Evolutionary conservation across 1,139 yeast genomes (phyloP), one percentile per base, ranked within the genome.

Genomic region (Saccharomyces hybrid): DNA sequence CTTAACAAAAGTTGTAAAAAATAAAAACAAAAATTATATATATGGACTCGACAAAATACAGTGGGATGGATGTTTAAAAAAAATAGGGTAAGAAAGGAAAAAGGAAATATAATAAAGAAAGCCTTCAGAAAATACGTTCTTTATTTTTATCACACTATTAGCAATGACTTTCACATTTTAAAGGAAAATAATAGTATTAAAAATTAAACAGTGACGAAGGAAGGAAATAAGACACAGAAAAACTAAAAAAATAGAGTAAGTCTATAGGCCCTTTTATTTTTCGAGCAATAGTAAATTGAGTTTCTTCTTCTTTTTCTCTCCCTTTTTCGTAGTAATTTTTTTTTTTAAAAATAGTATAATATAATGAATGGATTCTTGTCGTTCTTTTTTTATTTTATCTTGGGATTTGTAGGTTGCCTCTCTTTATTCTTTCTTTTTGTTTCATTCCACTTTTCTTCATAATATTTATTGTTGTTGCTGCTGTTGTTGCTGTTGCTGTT

Each of bases 401-500:
- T 38, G 25, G 19, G 13, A 38, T 38, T 16, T 16, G 44, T 16
- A 6, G 25, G 13, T 19, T 19, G 13, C 44, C 9, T 38, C 44
- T 38, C 11, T 38, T 19, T 9, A 38, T 38, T 38, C 44, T 38
- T 38, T 38, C n/a, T 38, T 25, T 38, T 16, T 38, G 23, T 16
- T 38, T 19, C 23, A 38, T 38, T 38, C 44, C 44, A 16, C 44
- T 19, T 38, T 38, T 38, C 44, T 38, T 38, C 25, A 9, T 38
- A 19, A 11, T 19, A 38, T 38, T 38, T 16, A 38, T 38, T 38
- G 41, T 34, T 34, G 41, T 34, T 50, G 16, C 42, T 49, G 54
- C 38, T 27, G 53, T 23, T 26, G 52, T 11, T 52, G 55, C 16
- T 52, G 54, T 19, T 52, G 51, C 11, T 47, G 55, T 26, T 50